Base-by-base conservation (phyloP, 371 early-diverging fungal genomes). In the Actinomortierella ambigua region DNA sequence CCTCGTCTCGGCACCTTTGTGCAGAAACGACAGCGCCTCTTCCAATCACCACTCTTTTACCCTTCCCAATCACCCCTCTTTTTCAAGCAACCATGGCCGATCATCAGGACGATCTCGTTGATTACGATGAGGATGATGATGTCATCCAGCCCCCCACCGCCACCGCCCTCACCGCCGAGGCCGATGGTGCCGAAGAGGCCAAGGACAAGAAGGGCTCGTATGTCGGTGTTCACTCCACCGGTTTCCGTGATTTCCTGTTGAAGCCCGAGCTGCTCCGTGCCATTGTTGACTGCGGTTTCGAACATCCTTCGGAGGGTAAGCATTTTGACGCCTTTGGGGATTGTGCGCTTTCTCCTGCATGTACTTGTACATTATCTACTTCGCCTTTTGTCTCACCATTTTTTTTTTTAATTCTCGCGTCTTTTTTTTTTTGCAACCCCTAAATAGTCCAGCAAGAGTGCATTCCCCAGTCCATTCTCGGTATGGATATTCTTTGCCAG, bases 271-370 rank as follows among this genome's bases (percentile, higher is more conserved):
- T 99, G 23, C 77, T 95, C 58, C 89, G 97, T 59, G 93, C 96
- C 59, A 97, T 98, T 68, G 93, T 92, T 29, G 98, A 97, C 79
- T 96, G 96, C 76, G 98, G 98, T 82, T 98, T 98, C 78, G 98
- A 98, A 82, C 98, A 98, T 85, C 99, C 99, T 28, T 95, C 95
- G 51, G 97, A 97, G 88, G 94, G 93, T 91, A 80, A 29, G 67
- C 50, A 55, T 40, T n/a, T n/a, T n/a, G 7, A 47, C 47, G 2
- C 27, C 1, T n/a, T 43, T 50, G 27, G 13, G 14, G n/a, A 48
- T 29, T 13, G 15, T 2, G 29, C 39, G 18, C 44, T 11, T 4
- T 17, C 49, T 70, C 26, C 46, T 23, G 8, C 24, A 18, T 17
- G 29, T 18, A 43, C 28, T 20, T 13, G 15, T 20, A 23, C 26